Evolutionary conservation across 176 grass and related monocot genomes (phyloP).

Genomic region (Miscanthus lutarioriparius): DNA sequence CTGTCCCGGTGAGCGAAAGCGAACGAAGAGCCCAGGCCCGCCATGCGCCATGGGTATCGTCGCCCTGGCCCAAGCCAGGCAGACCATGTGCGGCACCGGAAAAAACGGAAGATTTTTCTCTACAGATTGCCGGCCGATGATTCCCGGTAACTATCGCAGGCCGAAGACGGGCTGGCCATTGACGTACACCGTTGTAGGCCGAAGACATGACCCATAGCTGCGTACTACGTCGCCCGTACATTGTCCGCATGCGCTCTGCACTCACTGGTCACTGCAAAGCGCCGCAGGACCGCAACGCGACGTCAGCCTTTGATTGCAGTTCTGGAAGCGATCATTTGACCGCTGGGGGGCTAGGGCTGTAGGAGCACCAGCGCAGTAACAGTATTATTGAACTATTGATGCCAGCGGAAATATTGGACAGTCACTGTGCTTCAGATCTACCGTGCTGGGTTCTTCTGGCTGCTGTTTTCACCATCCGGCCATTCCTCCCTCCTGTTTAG

Average conservation of each 20-base stretch:
- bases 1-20: not conserved
- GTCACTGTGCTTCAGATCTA: constrained; percentile 32
- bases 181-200: not conserved
- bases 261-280: not conserved
- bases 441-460: not conserved
- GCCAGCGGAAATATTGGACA: not conserved
- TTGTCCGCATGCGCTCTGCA: not conserved
- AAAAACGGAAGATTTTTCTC: not conserved
- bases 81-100: not conserved
- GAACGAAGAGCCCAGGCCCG: not conserved
- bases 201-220: not conserved
- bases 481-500: not conserved
- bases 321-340: not conserved
- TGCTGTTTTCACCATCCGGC: not conserved
- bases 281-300: not conserved
- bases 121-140: not conserved
- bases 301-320: not conserved
- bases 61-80: not conserved
- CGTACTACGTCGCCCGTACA: not conserved
- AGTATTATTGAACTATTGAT: not conserved
- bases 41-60: not conserved
- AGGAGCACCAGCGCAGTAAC: not conserved
- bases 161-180: no score
- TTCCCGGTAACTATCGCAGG: not conserved
- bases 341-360: not conserved